Base-by-base conservation (phyloP, 108 stramenopile species). In the Nannochloropsis salina region DNA sequence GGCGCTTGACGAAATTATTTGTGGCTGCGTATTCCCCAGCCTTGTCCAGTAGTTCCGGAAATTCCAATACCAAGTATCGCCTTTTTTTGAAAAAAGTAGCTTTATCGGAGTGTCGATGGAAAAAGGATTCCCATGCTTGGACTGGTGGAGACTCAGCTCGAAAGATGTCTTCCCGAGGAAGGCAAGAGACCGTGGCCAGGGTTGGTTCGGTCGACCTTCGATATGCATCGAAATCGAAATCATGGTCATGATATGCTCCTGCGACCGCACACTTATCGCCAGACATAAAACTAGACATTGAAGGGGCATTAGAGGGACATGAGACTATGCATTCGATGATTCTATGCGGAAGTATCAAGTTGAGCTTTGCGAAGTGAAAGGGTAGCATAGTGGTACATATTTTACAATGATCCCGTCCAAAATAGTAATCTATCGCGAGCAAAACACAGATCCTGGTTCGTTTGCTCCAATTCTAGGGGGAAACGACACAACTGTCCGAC, bases 151-250 rank as follows among this genome's bases (percentile, higher is more conserved):
- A n/a, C n/a, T 74, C 61, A 2, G 61, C 20, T n/a, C 61, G 61
- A 0, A 6, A 0, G 15, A 4, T 15, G 5, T 74, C 61, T 6
- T 8, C 61, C 8, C 20, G n/a, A 74, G 8, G 61, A n/a, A 74
- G 61, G 15, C 15, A n/a, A 6, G 3, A n/a, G n/a, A 74, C 61
- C n/a, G 20, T 74, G 3, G 15, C 20, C 15, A 74, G 61, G 61
- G 61, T 74, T n/a, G 61, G 61, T n/a, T 74, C 61, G 6, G n/a
- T n/a, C 8, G n/a, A 74, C 20, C 20, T n/a, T 74, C 8, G 4
- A n/a, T n/a, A n/a, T n/a, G 15, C 61, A n/a, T 74, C 61, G n/a
- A 74, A 74, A n/a, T 74, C 61, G n/a, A 74, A 74, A n/a, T 74
- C 61, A 74, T 74, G 61, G n/a, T 74, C 61, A n/a, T 74, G 61